Percentiles rank a stretch among this genome's conserved stretches.
These are phyloP conservation scores for Talaromyces piceae DNA, from an alignment of 2,329 filamentous ascomycete species.

Conservation along the genomic window DNA sequence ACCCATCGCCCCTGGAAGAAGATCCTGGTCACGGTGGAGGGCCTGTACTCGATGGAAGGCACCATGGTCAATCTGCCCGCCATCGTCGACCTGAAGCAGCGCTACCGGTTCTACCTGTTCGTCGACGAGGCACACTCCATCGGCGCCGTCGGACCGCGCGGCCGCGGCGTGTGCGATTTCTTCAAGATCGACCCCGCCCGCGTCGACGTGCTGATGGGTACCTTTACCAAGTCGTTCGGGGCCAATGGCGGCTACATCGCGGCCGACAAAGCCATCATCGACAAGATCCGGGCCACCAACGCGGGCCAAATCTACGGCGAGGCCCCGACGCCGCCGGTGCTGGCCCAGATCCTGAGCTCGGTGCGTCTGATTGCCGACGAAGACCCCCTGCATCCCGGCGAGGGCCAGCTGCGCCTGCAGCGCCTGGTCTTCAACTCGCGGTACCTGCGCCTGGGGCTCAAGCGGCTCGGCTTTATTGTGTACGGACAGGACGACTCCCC, in stretches of 20 bases:
- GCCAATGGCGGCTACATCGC: slow-evolving; percentile 93
- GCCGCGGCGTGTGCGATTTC: slow-evolving; percentile 90
- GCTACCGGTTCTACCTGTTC: slow-evolving; percentile 92
- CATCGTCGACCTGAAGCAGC: slow-evolving; percentile 73
- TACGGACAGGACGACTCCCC: slow-evolving; percentile 95
- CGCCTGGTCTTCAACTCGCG: slow-evolving; percentile 93
- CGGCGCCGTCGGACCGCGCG: slow-evolving; percentile 79
- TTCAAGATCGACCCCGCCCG: slow-evolving; percentile 78
- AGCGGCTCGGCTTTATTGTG: slow-evolving; percentile 87
- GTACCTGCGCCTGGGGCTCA: slow-evolving; percentile 86
- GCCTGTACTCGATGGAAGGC: slow-evolving; percentile 96
- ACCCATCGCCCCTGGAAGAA: slow-evolving; percentile 98
- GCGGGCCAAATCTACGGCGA: slow-evolving; percentile 79
- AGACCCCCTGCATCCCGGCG: slow-evolving; percentile 58
- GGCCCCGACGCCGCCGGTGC: slow-evolving; percentile 72
- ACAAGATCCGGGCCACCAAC: slow-evolving; percentile 76
- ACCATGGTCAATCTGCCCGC: slow-evolving; percentile 92
- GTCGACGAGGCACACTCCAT: slow-evolving; percentile 93
- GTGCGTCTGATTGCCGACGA: slow-evolving; percentile 82
- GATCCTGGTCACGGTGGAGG: slow-evolving; percentile 89
- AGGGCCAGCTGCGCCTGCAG: slow-evolving; percentile 87
- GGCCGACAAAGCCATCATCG: slow-evolving; percentile 78
- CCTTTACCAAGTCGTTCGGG: slow-evolving; percentile 91
- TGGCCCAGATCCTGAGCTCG: slow-evolving; percentile 80
- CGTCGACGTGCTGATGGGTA: slow-evolving; percentile 93